Base-by-base conservation (phyloP, 1,284 basidiomycete species). In the Naganishia liquefaciens region DNA sequence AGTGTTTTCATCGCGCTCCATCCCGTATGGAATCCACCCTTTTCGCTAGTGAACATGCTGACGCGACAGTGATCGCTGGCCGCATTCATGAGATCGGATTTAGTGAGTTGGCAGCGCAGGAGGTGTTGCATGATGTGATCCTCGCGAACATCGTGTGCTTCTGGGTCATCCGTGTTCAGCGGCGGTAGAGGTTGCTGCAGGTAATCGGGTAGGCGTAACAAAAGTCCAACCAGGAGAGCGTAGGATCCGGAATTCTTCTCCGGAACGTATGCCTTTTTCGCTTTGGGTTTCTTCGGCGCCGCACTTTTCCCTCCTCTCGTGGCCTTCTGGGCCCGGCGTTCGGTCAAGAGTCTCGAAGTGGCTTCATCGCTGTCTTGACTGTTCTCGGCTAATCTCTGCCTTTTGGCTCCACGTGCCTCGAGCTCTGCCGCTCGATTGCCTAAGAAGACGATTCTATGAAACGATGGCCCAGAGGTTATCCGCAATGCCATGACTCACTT, bases 1-100 rank as follows among this genome's bases (percentile, higher is more conserved):
- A 79, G 66, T 9, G 75, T 75, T 68, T 77, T 78, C 74, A 77
- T 76, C 7, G 70, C 69, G 50, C 64, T 73, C 77, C 77, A 79
- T 17, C 77, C 77, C 1, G 76, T 78, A 33, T 71, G 72, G 61
- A 73, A 75, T 0, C 69, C 71, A 0, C 77, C 77, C 49, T 72
- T 74, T 62, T 77, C 76, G 17, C 70, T 66, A 44, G 75, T 73
- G 23, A 74, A 73, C 63, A 76, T 78, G 54, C 72, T 74, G 23
- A 68, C 57, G 44, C 75, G 74, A 39, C 71, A 75, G 66, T 73
- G 75, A 5, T 70, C 69, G 57, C 76, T 74, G 9, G 74, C 75
- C 11, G 63, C 68, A 5, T 71, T 65, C 4, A 76, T 72, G 21
- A 79, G 58, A 67, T 78, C 76, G 5, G 68, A 66, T 55, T 76